phyloP scores from a whole-genome alignment of 2,329 filamentous ascomycete genomes.

The Ceratocystis alfenasii region DNA sequence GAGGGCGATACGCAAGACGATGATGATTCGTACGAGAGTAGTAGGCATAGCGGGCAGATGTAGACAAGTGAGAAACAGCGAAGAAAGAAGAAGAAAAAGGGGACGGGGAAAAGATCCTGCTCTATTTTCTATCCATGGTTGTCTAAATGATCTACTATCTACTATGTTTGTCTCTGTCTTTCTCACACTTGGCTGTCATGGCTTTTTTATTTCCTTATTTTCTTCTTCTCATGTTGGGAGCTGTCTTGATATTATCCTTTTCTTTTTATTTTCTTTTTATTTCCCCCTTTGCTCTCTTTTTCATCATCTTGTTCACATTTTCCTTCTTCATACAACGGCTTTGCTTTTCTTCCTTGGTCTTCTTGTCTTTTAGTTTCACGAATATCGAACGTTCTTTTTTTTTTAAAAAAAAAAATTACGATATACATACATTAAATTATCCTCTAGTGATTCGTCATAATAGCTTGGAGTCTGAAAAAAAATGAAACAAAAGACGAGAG shows the following conservation, averaged over 20 bases:
- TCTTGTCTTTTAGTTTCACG: background rate
- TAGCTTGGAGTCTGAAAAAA: background rate
- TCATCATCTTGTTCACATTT: conserved; percentile 1
- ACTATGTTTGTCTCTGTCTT: background rate
- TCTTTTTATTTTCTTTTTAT: background rate
- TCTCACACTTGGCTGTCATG: too few relatives aligned
- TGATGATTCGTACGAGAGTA: conserved; percentile 17
- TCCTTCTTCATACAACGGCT: background rate
- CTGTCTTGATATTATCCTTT: background rate
- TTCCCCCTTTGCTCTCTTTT: background rate
- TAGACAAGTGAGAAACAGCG: background rate
- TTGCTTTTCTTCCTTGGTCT: background rate
- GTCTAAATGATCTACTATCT: conserved; percentile 2
- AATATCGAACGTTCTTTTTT: background rate
- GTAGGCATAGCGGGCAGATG: conserved; percentile 7
- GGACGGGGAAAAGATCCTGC: background rate
- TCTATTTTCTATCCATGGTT: background rate
- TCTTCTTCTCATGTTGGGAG: too few relatives aligned
- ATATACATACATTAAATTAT: too few relatives aligned
- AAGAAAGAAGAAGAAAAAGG: conserved; percentile 4
- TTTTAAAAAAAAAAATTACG: background rate
- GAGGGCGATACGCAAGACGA: conserved; percentile 20
- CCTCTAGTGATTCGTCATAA: background rate
- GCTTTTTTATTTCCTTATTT: too few relatives aligned
- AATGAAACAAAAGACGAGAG: background rate